These are phyloP conservation scores for button mushroom (Agaricus bisporus) DNA, from an alignment of 768 basidiomycete species.

Conservation along the genomic window DNA sequence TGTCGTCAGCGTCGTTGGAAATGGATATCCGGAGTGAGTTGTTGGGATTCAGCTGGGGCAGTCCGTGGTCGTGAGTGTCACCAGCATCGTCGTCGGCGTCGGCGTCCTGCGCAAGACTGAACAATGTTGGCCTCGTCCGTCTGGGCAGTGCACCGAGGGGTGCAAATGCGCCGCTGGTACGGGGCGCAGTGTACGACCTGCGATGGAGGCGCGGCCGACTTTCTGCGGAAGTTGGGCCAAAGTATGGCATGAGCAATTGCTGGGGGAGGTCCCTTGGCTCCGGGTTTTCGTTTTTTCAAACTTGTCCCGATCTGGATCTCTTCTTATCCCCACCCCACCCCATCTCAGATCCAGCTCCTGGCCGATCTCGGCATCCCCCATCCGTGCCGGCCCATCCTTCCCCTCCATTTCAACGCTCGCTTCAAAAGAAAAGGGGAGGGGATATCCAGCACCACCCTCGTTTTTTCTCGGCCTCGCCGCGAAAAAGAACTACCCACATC, in stretches of 20 bases:
- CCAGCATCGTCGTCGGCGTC: constrained; percentile 26
- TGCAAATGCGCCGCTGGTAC: constrained; percentile 41
- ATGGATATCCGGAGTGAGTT: constrained; percentile 12
- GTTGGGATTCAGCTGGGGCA: constrained; percentile 18
- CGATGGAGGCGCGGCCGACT: constrained; percentile 23
- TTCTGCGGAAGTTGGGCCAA: constrained; percentile 19
- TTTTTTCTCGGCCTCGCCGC: too few species aligned
- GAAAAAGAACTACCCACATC: too few species aligned
- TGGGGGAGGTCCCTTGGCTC: too few species aligned
- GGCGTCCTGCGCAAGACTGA: neutral
- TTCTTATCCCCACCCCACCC: constrained; percentile 8
- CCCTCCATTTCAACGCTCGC: too few species aligned
- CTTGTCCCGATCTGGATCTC: constrained; percentile 7
- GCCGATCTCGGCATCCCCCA: neutral
- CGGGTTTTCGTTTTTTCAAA: neutral
- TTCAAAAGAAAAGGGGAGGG: too few species aligned
- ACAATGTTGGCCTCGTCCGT: constrained; percentile 5
- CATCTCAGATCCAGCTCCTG: constrained; percentile 1
- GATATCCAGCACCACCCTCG: too few species aligned
- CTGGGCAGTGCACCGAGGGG: constrained; percentile 41
- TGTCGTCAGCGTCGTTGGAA: constrained; percentile 18
- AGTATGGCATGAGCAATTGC: constrained; percentile 24
- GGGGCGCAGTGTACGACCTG: constrained; percentile 22
- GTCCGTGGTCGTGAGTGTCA: constrained; percentile 9
- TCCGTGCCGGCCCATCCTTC: neutral